Evolutionary conservation across 768 basidiomycete genomes (phyloP).

Genomic region (Melanogaster broomeanus): DNA sequence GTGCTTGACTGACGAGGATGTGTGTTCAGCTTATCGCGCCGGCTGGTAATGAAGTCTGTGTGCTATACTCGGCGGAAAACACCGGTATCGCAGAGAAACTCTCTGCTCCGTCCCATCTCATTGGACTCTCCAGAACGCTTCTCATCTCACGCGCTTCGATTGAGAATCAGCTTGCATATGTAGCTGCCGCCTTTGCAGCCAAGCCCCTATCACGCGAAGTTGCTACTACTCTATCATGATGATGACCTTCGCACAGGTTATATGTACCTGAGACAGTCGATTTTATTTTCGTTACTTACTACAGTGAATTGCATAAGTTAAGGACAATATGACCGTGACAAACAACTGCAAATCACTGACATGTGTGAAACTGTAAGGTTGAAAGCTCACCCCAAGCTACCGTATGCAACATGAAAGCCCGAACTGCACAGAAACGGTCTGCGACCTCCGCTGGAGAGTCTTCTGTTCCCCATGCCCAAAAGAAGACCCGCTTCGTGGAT

Average conservation of each 20-base stretch:
- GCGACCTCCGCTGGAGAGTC: slow-evolving; percentile 38
- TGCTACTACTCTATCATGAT: background rate
- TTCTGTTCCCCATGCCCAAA: slow-evolving; percentile 37
- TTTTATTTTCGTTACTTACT: background rate
- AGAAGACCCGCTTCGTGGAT: slow-evolving; percentile 81
- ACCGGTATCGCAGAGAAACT: slow-evolving; percentile 46
- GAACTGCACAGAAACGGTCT: slow-evolving; percentile 45
- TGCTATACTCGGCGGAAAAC: slow-evolving; percentile 59
- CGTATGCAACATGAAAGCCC: slow-evolving; percentile 33
- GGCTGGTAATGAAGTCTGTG: slow-evolving; percentile 52
- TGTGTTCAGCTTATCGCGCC: slow-evolving; percentile 55
- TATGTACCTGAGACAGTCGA: too few species aligned
- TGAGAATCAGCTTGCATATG: slow-evolving; percentile 60
- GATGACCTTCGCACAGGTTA: background rate
- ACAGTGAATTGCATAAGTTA: background rate
- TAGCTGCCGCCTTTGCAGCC: slow-evolving; percentile 46
- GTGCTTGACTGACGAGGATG: background rate
- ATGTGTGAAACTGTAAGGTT: background rate
- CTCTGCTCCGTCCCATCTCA: slow-evolving; percentile 47
- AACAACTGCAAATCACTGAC: slow-evolving; percentile 23
- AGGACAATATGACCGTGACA: slow-evolving; percentile 7
- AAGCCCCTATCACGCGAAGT: slow-evolving; percentile 9
- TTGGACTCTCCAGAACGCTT: slow-evolving; percentile 44
- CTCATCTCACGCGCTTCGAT: slow-evolving; percentile 60
- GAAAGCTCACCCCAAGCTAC: background rate